These are phyloP conservation scores for Pseudonectria buxi DNA, from an alignment of 2,329 filamentous ascomycete genomes.

Conservation along the genomic window DNA sequence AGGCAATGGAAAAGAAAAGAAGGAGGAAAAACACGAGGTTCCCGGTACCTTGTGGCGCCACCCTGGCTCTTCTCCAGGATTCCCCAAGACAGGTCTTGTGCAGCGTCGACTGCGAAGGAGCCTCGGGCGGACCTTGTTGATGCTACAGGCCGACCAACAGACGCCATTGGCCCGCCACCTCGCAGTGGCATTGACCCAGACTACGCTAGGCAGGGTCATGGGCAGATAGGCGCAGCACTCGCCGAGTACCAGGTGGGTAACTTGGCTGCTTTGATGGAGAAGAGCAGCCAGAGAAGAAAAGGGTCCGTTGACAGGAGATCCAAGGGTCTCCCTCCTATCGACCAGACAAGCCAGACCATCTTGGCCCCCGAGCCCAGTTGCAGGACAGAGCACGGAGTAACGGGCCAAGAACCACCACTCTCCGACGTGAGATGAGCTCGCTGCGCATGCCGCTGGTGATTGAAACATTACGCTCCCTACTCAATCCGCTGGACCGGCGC, in stretches of 20 bases:
- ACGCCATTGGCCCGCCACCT: slow-evolving; percentile 22
- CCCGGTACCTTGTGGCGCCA: slow-evolving; percentile 16
- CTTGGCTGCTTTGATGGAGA: no score
- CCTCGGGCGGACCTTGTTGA: slow-evolving; percentile 24
- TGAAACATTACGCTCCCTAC: no score
- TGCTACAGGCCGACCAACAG: slow-evolving; percentile 12
- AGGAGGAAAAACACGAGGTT: slow-evolving; percentile 21
- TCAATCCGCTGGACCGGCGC: no score
- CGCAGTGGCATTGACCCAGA: slow-evolving; percentile 23
- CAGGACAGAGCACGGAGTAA: no score
- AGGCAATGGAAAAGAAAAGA: slow-evolving; percentile 1
- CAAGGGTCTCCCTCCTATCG: no score
- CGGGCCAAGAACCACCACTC: no score
- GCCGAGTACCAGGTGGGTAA: slow-evolving; percentile 1
- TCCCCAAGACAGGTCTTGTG: slow-evolving; percentile 21
- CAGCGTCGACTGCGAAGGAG: slow-evolving; percentile 10
- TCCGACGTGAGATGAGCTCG: no score
- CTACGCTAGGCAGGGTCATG: slow-evolving; percentile 24
- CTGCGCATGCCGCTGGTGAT: no score
- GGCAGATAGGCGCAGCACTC: slow-evolving; percentile 1
- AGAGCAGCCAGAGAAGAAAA: no score
- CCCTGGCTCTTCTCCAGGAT: slow-evolving; percentile 19
- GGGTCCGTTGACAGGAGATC: no score
- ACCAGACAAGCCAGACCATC: no score
- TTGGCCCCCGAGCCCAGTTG: no score